Percentiles rank a stretch among this genome's conserved stretches.
Evolutionary conservation across 1,284 basidiomycete genomes (phyloP).

Genomic region (Ceratobasidium papillatum): DNA sequence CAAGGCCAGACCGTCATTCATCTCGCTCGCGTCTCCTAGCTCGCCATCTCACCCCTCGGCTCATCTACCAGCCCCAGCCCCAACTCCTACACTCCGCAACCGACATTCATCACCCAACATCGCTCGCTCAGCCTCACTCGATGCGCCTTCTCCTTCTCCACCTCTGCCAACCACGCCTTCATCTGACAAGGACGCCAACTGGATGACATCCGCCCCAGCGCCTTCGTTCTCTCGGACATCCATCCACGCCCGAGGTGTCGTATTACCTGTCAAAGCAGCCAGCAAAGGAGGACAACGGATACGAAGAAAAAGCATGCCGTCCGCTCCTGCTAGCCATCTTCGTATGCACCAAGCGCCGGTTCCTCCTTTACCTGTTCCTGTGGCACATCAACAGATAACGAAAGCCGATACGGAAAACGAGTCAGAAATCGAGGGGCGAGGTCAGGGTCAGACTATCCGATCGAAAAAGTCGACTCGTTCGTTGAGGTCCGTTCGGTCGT

Average conservation of each 20-base stretch:
- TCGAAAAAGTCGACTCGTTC: slow-evolving; percentile 12
- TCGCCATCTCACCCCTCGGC: not conserved
- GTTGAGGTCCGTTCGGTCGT: slow-evolving; percentile 5
- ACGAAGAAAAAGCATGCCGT: slow-evolving; percentile 8
- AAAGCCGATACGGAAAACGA: not conserved
- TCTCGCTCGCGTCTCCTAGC: slow-evolving; percentile 18
- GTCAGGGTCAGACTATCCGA: not conserved
- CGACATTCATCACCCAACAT: slow-evolving; percentile 32
- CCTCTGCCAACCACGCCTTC: not conserved
- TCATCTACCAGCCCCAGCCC: not conserved
- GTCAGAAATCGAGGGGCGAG: not conserved
- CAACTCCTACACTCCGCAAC: slow-evolving; percentile 3
- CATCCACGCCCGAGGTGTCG: not conserved
- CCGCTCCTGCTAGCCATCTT: not conserved
- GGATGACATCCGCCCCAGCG: slow-evolving; percentile 27
- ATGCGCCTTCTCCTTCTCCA: not conserved
- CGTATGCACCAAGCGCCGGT: not conserved
- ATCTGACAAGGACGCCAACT: not conserved
- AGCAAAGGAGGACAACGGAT: slow-evolving; percentile 18
- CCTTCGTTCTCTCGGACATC: slow-evolving; percentile 25
- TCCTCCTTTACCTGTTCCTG: not conserved
- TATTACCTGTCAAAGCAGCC: slow-evolving; percentile 29
- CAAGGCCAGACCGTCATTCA: slow-evolving; percentile 35
- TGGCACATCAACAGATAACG: not conserved
- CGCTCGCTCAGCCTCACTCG: slow-evolving; percentile 1